Base-by-base conservation (phyloP, 2,329 filamentous ascomycete species). In the Gremmenia infestans region DNA sequence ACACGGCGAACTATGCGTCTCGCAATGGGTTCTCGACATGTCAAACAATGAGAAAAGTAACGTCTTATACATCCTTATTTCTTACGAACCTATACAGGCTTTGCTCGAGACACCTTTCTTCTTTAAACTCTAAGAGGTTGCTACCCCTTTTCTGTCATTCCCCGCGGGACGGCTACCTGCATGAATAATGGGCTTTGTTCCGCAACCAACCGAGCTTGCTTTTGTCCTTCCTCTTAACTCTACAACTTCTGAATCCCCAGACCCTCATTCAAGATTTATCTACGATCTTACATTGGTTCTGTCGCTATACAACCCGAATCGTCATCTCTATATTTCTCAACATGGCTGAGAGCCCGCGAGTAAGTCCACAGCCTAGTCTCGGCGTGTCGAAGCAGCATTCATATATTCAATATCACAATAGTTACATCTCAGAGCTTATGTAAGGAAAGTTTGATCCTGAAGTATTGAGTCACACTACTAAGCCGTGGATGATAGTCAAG, bases 121-220 rank as follows among this genome's bases (percentile, higher is more conserved):
- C n/a, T 22, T 48, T 28, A 25, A 14, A 6, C 14, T 8, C 45
- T 22, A 12, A 12, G 5, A 48, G 22, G 15, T n/a, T 32, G n/a
- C 8, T 22, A 22, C 17, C 42, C 19, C 19, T 22, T 4, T 12
- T 23, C 19, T 32, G 12, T 14, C 22, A 23, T n/a, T 14, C 28
- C 25, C 23, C 5, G 9, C n/a, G 4, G 7, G 28, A 23, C 51
- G 59, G 60, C 48, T 58, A 56, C 53, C 22, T 60, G 59, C 59
- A 63, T 63, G 53, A 61, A 63, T 53, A 61, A 62, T 58, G 48
- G 25, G 47, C 42, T 62, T 62, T 50, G 48, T 50, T 15, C 36
- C 23, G 17, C 23, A 19, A 12, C n/a, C 2, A 12, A 5, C 23
- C 23, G 23, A 37, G 48, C 9, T 37, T 50, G 17, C 28, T 28